phyloP scores from a whole-genome alignment of 2,329 filamentous ascomycete species.

The Penicillium sp. region DNA sequence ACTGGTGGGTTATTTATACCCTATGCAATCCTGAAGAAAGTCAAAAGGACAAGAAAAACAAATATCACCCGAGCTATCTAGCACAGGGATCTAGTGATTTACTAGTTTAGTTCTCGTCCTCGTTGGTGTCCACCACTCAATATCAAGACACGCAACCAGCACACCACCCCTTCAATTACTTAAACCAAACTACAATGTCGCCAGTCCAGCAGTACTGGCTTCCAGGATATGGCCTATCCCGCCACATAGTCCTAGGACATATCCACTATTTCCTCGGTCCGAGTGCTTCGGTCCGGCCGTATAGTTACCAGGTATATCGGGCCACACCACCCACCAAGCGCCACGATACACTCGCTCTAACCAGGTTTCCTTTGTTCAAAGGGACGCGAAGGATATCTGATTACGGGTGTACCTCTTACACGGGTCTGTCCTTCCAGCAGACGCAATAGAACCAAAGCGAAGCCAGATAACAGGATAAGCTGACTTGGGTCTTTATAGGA shows the following conservation, averaged over 20 bases:
- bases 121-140: background rate
- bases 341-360: conserved; percentile 24
- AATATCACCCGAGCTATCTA: background rate
- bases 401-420: conserved; percentile 48
- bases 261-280: conserved; percentile 53
- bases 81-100: background rate
- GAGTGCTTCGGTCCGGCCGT: conserved; percentile 48
- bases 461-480: background rate
- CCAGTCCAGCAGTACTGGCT: conserved; percentile 49
- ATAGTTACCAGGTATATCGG: conserved; percentile 47
- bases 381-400: conserved; percentile 52
- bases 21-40: conserved; percentile 5
- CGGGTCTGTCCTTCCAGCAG: conserved; percentile 34
- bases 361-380: conserved; percentile 26
- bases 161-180: background rate
- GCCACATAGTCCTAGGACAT: conserved; percentile 50
- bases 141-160: background rate
- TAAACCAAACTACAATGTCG: conserved; percentile 30
- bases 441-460: background rate
- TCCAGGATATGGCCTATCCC: conserved; percentile 50
- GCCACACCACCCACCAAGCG: background rate
- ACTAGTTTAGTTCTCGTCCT: background rate
- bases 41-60: conserved; percentile 4
- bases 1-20: conserved; percentile 19
- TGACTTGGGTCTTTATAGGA: conserved; percentile 33